Base-by-base conservation (phyloP, 2,329 filamentous ascomycete genomes). In the Aureobasidium pullulans region DNA sequence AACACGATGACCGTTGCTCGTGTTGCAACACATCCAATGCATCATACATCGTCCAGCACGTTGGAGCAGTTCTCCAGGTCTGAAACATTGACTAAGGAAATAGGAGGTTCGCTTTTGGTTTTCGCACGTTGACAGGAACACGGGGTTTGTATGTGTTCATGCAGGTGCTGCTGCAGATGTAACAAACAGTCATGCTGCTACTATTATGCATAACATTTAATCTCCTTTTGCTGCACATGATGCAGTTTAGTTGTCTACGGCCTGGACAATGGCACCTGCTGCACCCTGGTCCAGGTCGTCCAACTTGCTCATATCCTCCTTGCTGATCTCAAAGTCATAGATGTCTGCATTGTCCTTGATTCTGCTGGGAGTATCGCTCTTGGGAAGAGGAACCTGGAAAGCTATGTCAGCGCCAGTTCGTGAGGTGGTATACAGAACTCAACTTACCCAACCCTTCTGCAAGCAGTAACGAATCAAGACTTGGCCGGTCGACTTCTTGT, bases 381-480 rank as follows among this genome's bases (percentile, higher is more conserved):
- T 91, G 23, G 88, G 86, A 62, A 91, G 75, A 47, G 87, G 87
- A 11, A 65, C 46, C 57, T 59, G 39, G 9, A 32, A 42, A 8
- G 31, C 19, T 3, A 19, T 37, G 29, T 39, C 47, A 53, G 47
- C 15, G n/a, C 7, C 15, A 2, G 16, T 34, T 6, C 2, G n/a
- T 2, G 6, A n/a, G 11, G 3, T 7, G 3, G 15, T 1, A 37
- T 7, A 4, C 11, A 10, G 43, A 11, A 37, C 88, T 4, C 6
- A 11, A 44, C 57, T 52, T 40, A 59, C 79, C 70, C 83, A 85
- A 4, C 83, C 87, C 74, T 89, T 92, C 73, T 96, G 88, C 72
- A 96, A 72, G 65, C 87, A 88, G 81, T 90, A 96, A 63, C 90
- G 81, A 52, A 96, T 75, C 67, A 96, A 73, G 9, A 96, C 76